Evolutionary conservation across 2,329 filamentous ascomycete species (phyloP).

Genomic region (Pyrenochaeta sp.): DNA sequence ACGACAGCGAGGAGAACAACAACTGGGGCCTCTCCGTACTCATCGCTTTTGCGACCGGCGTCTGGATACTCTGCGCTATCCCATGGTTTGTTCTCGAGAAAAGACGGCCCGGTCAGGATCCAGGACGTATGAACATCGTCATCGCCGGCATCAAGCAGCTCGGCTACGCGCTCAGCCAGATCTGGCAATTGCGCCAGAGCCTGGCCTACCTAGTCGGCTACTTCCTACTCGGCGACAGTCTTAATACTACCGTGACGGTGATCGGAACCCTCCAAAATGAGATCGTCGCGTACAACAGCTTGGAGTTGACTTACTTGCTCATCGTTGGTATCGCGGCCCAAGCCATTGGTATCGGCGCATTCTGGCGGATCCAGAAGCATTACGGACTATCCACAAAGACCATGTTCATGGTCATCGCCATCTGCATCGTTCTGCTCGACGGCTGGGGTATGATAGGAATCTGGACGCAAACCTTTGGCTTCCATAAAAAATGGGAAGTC

Average conservation of each 20-base stretch:
- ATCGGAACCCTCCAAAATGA: conserved; percentile 71
- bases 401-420: conserved; percentile 72
- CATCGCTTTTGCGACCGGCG: conserved; percentile 70
- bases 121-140: conserved; percentile 61
- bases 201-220: conserved; percentile 70
- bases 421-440: conserved; percentile 68
- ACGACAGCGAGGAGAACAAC: conserved; percentile 67
- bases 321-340: conserved; percentile 72
- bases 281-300: conserved; percentile 70
- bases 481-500: conserved; percentile 63
- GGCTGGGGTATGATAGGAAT: conserved; percentile 68
- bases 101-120: conserved; percentile 66
- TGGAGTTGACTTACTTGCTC: conserved; percentile 71
- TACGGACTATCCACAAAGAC: conserved; percentile 69
- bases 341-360: conserved; percentile 67
- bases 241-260: conserved; percentile 75
- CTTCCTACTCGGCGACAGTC: conserved; percentile 73
- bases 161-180: conserved; percentile 64
- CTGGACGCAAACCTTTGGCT: conserved; percentile 63
- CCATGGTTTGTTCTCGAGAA: conserved; percentile 75
- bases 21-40: conserved; percentile 72
- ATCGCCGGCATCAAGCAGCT: conserved; percentile 67
- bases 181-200: conserved; percentile 72
- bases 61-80: conserved; percentile 70
- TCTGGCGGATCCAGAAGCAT: conserved; percentile 69